Percentiles rank a stretch among this genome's conserved stretches.
Conservation (phyloP, 345 rosid species). For the Isatis tinctoria region DNA sequence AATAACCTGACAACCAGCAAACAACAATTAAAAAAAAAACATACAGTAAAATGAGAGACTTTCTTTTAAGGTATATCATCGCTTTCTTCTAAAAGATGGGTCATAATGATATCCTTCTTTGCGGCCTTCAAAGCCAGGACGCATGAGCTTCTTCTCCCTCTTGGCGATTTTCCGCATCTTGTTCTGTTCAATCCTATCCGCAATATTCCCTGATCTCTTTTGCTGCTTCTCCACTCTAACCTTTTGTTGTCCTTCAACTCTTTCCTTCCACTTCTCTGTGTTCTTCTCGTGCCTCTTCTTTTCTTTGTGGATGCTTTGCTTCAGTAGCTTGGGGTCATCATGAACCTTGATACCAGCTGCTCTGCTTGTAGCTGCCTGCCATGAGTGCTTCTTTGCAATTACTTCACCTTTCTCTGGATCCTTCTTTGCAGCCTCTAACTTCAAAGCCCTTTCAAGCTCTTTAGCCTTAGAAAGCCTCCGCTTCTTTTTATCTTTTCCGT, state of each 20-base stretch:
- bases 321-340: slow-evolving; percentile 75
- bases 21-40: not conserved
- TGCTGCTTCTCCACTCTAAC: slow-evolving; percentile 68
- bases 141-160: slow-evolving; percentile 82
- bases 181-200: slow-evolving; percentile 63
- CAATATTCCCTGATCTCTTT: slow-evolving; percentile 66
- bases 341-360: slow-evolving; percentile 84
- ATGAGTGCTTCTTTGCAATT: slow-evolving; percentile 55
- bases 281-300: slow-evolving; percentile 71
- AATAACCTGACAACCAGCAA: slow-evolving; percentile 15
- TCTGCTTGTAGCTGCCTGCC: slow-evolving; percentile 73
- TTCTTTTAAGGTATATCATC: too few relatives aligned
- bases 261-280: slow-evolving; percentile 83
- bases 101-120: too few relatives aligned
- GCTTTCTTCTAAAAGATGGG: too few relatives aligned
- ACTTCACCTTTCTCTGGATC: slow-evolving; percentile 74
- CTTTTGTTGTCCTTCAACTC: slow-evolving; percentile 57
- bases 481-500: slow-evolving; percentile 52
- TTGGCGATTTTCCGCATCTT: slow-evolving; percentile 69
- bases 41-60: not conserved
- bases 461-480: slow-evolving; percentile 52
- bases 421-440: slow-evolving; percentile 60
- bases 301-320: slow-evolving; percentile 68
- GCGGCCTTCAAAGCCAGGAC: slow-evolving; percentile 93
- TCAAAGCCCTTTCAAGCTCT: slow-evolving; percentile 70